A percentile compares a stretch with the other conserved stretches of the same genome.
Conservation (phyloP, 306 rosid genomes). For the Quercus rubra region DNA sequence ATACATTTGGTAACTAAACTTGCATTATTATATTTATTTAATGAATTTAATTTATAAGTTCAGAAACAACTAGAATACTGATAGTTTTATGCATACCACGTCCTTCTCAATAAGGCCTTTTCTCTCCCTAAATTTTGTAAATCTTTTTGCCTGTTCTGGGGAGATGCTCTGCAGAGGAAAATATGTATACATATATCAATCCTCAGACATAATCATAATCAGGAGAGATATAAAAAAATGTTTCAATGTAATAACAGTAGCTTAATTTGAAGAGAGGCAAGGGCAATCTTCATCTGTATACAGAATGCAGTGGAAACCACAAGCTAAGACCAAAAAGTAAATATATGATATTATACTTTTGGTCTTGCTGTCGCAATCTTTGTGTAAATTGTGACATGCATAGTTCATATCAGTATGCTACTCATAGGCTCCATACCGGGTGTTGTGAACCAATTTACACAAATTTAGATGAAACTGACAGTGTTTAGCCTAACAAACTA, state of each 20-base stretch:
- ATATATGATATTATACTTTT: not conserved
- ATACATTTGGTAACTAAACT: conserved; percentile 19
- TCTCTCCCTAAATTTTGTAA: conserved; percentile 96
- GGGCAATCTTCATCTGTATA: not conserved
- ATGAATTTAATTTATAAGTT: conserved; percentile 6
- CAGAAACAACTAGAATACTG: conserved; percentile 3
- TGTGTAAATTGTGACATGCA: not conserved
- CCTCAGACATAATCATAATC: conserved; percentile 13
- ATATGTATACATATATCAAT: conserved; percentile 1
- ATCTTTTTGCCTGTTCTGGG: conserved; percentile 78
- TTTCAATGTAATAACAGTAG: not conserved
- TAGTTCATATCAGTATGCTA: not conserved
- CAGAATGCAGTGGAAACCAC: not conserved
- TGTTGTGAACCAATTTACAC: not conserved
- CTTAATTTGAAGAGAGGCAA: not conserved
- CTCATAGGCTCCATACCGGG: not conserved
- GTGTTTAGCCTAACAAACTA: not conserved
- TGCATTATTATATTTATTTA: conserved; percentile 19
- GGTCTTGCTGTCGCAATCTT: not conserved
- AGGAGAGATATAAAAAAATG: not conserved
- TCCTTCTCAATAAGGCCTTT: conserved; percentile 97
- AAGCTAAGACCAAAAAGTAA: not conserved
- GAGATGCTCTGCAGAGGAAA: conserved; percentile 68
- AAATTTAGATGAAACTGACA: not conserved
- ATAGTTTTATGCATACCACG: conserved; percentile 64